Evolutionary conservation across 2,329 filamentous ascomycete species (phyloP).

Genomic region (Sclerotinia spermophila): DNA sequence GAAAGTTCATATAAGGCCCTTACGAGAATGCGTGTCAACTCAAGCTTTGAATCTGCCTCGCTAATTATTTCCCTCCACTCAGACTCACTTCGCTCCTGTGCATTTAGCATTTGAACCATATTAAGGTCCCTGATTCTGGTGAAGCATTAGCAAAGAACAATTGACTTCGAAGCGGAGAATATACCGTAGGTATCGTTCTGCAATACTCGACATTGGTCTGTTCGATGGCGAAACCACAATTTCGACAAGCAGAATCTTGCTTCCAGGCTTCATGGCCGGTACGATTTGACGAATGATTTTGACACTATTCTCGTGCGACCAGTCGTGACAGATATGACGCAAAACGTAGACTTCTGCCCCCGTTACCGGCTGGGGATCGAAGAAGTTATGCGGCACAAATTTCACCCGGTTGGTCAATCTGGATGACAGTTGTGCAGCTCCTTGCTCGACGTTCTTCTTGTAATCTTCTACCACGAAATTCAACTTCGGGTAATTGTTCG

Average conservation of each 20-base stretch:
- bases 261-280: conserved; percentile 28
- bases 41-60: neutral
- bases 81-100: conserved; percentile 8
- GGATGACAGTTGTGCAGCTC: conserved; percentile 40
- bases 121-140: conserved; percentile 5
- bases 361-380: conserved; percentile 37
- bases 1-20: neutral
- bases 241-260: conserved; percentile 19
- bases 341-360: conserved; percentile 36
- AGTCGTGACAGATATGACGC: conserved; percentile 36
- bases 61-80: conserved; percentile 6
- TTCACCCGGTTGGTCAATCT: conserved; percentile 16
- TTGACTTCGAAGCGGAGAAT: neutral
- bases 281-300: conserved; percentile 25
- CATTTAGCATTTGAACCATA: conserved; percentile 16
- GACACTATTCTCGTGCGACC: conserved; percentile 25
- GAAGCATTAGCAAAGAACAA: neutral
- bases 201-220: neutral
- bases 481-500: conserved; percentile 26
- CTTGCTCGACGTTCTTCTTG: conserved; percentile 5
- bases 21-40: conserved; percentile 1
- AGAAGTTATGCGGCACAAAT: conserved; percentile 4
- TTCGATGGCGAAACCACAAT: conserved; percentile 3
- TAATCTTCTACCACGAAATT: conserved; percentile 28
- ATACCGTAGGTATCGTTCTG: conserved; percentile 5